Evolutionary conservation across 306 rosid genomes (phyloP), one percentile per base, ranked within the genome.

Genomic region (Gleditsia sinensis): DNA sequence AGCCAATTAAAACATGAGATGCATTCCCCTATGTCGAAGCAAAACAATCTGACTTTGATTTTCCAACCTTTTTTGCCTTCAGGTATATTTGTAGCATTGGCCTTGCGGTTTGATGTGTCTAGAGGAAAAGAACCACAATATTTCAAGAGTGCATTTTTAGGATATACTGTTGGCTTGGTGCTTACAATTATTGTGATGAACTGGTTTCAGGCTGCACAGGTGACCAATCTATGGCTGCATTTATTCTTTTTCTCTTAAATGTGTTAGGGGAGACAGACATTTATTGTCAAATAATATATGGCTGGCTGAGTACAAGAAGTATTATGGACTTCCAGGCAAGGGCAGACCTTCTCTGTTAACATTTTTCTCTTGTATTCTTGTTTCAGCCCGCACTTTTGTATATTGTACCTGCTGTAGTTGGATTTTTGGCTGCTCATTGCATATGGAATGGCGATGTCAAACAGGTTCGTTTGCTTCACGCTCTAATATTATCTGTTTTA

Each of bases 141-240:
- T 70, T 95, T 95, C 73, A 95, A 76, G 77, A 95, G 99, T 83
- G 97, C 99, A 48, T 95, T 92, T 86, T 13, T 86, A 74, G 99
- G 99, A 82, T 95, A 95, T 80, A 39, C 88, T 1, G 55, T 37
- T 69, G 99, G 99, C 59, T 17, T 95, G 88, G 89, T 83, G 72
- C 98, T 95, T 42, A 95, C 99, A 50, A 95, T 95, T 67, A 48
- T 92, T 53, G 98, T 95, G 59, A 95, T 95, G 98, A 95, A 95
- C 86, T 95, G 99, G 99, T 95, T 90, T 89, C 98, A 92, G 84
- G 98, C 99, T 58, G 99, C 99, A 10, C 99, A 95, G 99, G 99
- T 88, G 81, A 91, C 75, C 62, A 61, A 56, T 75, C 39, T 49
- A 36, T 83, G 67, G 71, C 50, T 37, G 78, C 67, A 59, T 62